phyloP scores from a whole-genome alignment of 257 asterid species.

The Mitragyna speciosa region DNA sequence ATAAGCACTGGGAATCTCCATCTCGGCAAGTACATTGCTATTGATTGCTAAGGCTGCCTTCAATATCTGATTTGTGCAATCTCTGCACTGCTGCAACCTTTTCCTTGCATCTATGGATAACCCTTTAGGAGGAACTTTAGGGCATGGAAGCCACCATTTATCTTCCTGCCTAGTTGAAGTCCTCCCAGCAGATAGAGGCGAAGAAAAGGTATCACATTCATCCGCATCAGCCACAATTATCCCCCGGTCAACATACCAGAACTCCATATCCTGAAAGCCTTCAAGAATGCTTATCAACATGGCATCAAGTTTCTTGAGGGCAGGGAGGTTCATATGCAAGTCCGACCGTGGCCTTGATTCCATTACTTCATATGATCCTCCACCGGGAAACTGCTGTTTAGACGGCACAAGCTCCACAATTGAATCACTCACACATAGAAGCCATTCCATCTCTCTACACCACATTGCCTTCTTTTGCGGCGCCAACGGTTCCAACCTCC shows the following conservation, averaged over 20 bases:
- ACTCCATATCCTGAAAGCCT: constrained; percentile 75
- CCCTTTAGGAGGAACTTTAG: constrained; percentile 88
- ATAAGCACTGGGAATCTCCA: constrained; percentile 90
- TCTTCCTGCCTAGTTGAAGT: constrained; percentile 96
- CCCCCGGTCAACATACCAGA: constrained; percentile 92
- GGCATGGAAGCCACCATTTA: constrained; percentile 99
- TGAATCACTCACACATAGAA: constrained; percentile 82
- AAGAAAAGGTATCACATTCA: constrained; percentile 42
- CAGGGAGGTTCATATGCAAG: constrained; percentile 83
- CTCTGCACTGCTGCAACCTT: constrained; percentile 91
- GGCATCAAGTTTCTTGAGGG: constrained; percentile 95
- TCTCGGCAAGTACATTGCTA: constrained; percentile 79
- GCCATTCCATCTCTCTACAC: constrained; percentile 96
- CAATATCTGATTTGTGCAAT: constrained; percentile 89
- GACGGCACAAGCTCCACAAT: constrained; percentile 95
- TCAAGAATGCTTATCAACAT: constrained; percentile 87
- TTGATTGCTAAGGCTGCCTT: constrained; percentile 97
- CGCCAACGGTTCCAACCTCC: constrained; percentile 97
- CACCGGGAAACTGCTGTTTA: constrained; percentile 71
- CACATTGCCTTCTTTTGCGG: constrained; percentile 86
- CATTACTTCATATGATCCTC: constrained; percentile 89
- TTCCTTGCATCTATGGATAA: constrained; percentile 76
- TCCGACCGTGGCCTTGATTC: constrained; percentile 77
- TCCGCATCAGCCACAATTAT: constrained; percentile 49
- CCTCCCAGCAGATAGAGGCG: constrained; percentile 55